Base-by-base conservation (phyloP, 192 early-diverging fungal species). In the Coemansia sp. region DNA sequence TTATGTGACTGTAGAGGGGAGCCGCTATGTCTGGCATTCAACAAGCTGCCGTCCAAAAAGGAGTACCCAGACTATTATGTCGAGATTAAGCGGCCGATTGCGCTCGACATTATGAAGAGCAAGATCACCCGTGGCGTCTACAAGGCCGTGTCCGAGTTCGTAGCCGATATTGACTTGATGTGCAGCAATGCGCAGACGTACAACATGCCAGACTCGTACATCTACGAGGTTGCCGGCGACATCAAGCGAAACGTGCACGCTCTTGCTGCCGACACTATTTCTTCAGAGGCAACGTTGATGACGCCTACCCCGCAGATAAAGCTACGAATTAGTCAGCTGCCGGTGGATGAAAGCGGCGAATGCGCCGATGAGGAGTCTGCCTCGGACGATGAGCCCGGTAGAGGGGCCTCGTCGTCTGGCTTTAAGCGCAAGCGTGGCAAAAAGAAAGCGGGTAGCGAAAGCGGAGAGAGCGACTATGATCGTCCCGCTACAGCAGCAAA, bases 1-100 rank as follows among this genome's bases (percentile, higher is more conserved):
- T 61, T 3, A 3, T 20, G 31, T 28, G 31, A 8, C 55, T 80
- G 59, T 80, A 80, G 77, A 20, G 77, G 77, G 33, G 77, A 80
- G 53, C 62, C 60, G 9, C 21, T 74, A 56, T 80, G 77, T 46
- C 34, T 69, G 51, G 63, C 72, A 9, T 80, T 80, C 46, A 80
- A 80, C 69, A 80, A 86, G 53, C 77, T 98, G 18, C 92, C 92
- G 14, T 67, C 78, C n/a, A 75, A 89, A 48, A 83, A 80, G 62
- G 84, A 87, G 28, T 99, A 97, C 59, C 90, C 94, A 0, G 90
- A 91, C 70, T 99, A 99, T 67, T 98, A 97, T 66, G 79, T 87
- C 55, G 83, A 95, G 59, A 99, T 99, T 60, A 78, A 80, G 48
- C 74, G 88, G 45, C 97, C 97, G 6, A 93, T 97, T 59, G 90